Evolutionary conservation across 352 stramenopile genomes (phyloP), one percentile per base, ranked within the genome.

Genomic region (Phytopythium chamaehyphon): DNA sequence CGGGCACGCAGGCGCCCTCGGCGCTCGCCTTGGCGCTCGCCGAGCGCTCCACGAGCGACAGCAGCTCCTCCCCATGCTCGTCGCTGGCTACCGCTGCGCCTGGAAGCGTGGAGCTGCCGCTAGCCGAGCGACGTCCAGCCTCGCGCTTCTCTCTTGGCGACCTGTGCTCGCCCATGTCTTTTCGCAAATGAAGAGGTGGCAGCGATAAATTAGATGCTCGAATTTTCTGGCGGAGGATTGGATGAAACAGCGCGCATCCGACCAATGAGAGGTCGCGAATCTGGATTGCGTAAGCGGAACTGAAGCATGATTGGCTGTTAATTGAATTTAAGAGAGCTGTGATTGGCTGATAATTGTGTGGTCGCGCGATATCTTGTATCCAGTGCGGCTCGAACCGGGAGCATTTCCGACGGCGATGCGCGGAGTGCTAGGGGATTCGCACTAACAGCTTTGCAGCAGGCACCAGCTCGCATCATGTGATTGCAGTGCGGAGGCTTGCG

Each of bases 1-100:
- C 66, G 6, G 76, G 59, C 40, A 92, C 82, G 48, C 81, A 90
- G 28, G 56, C 64, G 54, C 74, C 78, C 40, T 79, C 71, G 2
- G 40, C 16, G 10, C 33, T 2, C 18, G 40, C 14, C 47, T 52
- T 52, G 33, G 15, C 26, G 45, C 62, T 51, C 39, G 54, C 47
- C 6, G 54, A 23, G 51, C 47, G 37, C 11, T 40, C 57, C 16
- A 65, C 58, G 16, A 74, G 62, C 46, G 64, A 61, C 38, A 70
- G 44, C 40, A 71, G 28, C 39, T 77, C 64, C 7, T 51, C 31
- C 3, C 33, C 47, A 0, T 43, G 31, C 22, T 40, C 45, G 9
- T 31, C 28, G 11, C 9, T 16, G 21, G 21, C 14, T 6, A 21
- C 4, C 31, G 33, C 22, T 22, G 28, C 28, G 28, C 28, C 5